These are phyloP conservation scores for Boletus barrowsii DNA, from an alignment of 768 basidiomycete genomes.

Conservation along the genomic window DNA sequence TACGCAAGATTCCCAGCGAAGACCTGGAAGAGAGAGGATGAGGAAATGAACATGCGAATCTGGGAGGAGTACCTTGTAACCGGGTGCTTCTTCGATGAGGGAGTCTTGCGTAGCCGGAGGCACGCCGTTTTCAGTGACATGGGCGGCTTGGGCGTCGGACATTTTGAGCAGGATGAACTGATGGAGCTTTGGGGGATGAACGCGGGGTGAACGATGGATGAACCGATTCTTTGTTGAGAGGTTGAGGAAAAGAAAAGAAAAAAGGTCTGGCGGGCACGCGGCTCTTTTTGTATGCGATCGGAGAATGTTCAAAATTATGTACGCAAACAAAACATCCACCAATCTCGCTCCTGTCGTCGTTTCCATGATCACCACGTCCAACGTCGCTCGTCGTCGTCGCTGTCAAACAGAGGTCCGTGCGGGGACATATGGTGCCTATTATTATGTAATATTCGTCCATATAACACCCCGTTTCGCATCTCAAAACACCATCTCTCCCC, in stretches of 20 bases:
- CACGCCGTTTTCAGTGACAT: conserved; percentile 79
- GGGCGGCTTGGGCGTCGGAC: conserved; percentile 90
- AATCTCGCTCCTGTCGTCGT: conserved; percentile 29
- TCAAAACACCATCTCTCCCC: background rate
- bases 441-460: conserved; percentile 19
- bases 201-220: conserved; percentile 57
- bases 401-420: conserved; percentile 14
- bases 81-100: conserved; percentile 65
- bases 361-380: conserved; percentile 35
- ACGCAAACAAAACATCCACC: conserved; percentile 28
- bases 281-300: conserved; percentile 36
- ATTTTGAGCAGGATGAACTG: conserved; percentile 62
- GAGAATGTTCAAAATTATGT: conserved; percentile 14
- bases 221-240: conserved; percentile 74
- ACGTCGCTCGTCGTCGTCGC: background rate
- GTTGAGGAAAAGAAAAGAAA: conserved; percentile 23
- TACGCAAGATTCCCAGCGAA: conserved; percentile 97
- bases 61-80: conserved; percentile 62
- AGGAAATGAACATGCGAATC: conserved; percentile 17
- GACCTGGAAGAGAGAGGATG: conserved; percentile 49
- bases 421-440: background rate
- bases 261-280: conserved; percentile 21
- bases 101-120: conserved; percentile 72
- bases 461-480: background rate
- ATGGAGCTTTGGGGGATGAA: conserved; percentile 39